These are phyloP conservation scores for Ophiostoma ulmi DNA, from an alignment of 2,329 filamentous ascomycete genomes.

Conservation along the genomic window DNA sequence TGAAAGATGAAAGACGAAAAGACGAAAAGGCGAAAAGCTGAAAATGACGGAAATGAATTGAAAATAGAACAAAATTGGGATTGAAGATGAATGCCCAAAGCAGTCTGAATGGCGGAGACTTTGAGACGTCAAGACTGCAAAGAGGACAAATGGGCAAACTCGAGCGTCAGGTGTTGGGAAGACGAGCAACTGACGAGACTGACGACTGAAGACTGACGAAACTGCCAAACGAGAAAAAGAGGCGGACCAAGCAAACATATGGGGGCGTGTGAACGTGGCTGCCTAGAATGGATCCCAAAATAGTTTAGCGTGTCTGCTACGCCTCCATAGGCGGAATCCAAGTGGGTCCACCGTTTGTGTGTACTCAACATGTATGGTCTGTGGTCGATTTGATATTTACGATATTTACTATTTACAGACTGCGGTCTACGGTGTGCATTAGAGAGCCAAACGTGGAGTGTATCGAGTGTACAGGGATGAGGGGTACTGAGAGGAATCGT, in stretches of 20 bases:
- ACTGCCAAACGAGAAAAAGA: slow-evolving; percentile 6
- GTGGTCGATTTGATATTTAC: too few species aligned
- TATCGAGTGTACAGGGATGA: neutral
- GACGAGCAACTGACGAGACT: neutral
- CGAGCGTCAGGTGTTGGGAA: neutral
- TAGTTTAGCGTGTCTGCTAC: slow-evolving; percentile 26
- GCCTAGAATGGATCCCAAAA: slow-evolving; percentile 28
- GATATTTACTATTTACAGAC: neutral
- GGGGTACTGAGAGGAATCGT: neutral
- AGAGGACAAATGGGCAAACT: slow-evolving; percentile 9
- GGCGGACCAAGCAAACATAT: slow-evolving; percentile 21
- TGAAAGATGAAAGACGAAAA: too few species aligned
- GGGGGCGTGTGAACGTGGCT: slow-evolving; percentile 27
- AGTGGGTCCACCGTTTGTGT: slow-evolving; percentile 1
- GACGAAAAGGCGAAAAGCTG: neutral
- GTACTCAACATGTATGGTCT: neutral
- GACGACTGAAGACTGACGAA: too few species aligned
- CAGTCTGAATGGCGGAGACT: neutral
- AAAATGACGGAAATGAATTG: neutral
- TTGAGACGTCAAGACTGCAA: neutral
- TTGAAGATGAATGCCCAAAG: neutral
- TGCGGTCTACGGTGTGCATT: neutral
- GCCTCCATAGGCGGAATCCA: slow-evolving; percentile 27
- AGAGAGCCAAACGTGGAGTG: neutral
- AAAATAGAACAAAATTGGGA: neutral